Evolutionary conservation across 2,329 filamentous ascomycete genomes (phyloP).

Genomic region (Neonectria hederae): DNA sequence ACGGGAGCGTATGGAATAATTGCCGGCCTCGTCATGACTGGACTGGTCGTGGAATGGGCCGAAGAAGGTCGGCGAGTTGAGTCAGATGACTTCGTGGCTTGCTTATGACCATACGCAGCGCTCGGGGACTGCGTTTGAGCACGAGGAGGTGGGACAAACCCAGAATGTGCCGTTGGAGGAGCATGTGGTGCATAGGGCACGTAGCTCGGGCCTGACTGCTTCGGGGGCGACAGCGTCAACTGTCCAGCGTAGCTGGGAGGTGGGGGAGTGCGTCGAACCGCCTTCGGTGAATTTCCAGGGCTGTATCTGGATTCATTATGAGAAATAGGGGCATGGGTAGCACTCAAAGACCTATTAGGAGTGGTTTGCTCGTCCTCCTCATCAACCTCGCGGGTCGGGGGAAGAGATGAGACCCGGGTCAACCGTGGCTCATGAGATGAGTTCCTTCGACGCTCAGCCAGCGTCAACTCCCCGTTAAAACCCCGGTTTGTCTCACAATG

Average conservation of each 20-base stretch:
- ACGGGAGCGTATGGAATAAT: constrained; percentile 44
- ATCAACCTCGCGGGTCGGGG: constrained; percentile 70
- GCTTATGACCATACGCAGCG: constrained; percentile 53
- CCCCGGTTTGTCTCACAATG: constrained; percentile 65
- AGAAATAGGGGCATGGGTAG: constrained; percentile 38
- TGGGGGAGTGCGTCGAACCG: constrained; percentile 60
- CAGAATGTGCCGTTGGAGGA: constrained; percentile 44
- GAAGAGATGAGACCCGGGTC: constrained; percentile 65
- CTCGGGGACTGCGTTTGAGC: constrained; percentile 72
- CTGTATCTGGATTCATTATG: constrained; percentile 51
- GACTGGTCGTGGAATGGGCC: constrained; percentile 57
- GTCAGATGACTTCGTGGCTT: constrained; percentile 49
- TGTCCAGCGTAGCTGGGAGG: constrained; percentile 53
- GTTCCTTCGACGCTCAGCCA: constrained; percentile 59
- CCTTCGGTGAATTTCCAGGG: constrained; percentile 46
- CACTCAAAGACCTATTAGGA: constrained; percentile 40
- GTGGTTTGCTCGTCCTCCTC: constrained; percentile 59
- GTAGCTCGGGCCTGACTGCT: constrained; percentile 63
- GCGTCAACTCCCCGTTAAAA: constrained; percentile 51
- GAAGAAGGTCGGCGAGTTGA: constrained; percentile 64
- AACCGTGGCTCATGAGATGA: constrained; percentile 65
- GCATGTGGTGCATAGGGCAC: constrained; percentile 56
- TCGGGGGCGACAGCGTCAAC: constrained; percentile 64
- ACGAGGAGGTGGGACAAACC: constrained; percentile 65
- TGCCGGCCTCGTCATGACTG: constrained; percentile 39